Conservation (phyloP, 768 basidiomycete genomes). For the Botryobasidium botryosum region DNA sequence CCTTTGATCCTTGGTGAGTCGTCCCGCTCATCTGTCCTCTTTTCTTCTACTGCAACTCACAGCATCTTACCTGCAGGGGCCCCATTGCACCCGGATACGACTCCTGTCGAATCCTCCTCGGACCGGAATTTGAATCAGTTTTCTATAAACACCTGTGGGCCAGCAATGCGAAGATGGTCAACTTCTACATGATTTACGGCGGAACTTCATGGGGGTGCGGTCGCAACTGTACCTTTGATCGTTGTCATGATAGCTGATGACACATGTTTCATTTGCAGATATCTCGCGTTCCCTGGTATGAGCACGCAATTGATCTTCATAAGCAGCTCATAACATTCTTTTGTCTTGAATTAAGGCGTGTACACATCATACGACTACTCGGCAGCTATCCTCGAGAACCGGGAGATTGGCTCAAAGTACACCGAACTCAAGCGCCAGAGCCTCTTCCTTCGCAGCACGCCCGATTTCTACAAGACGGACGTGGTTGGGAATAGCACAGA, state of each 20-base stretch:
- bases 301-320: too few relatives aligned
- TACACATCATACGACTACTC: conserved; percentile 64
- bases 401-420: conserved; percentile 44
- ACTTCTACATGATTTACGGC: conserved; percentile 61
- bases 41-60: too few relatives aligned
- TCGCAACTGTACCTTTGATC: too few relatives aligned
- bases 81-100: conserved; percentile 25
- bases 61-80: conserved; percentile 1
- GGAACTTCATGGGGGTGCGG: conserved; percentile 88
- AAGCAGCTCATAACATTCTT: conserved; percentile 12
- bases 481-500: conserved; percentile 39
- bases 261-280: too few relatives aligned
- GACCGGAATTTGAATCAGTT: conserved; percentile 58
- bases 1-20: conserved; percentile 55
- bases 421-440: conserved; percentile 64
- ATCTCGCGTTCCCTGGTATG: conserved; percentile 62
- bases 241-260: too few relatives aligned
- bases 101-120: conserved; percentile 47
- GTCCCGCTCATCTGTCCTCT: too few relatives aligned
- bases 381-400: conserved; percentile 34
- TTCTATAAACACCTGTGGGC: conserved; percentile 70
- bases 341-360: not conserved
- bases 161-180: conserved; percentile 63
- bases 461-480: conserved; percentile 65
- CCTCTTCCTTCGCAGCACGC: conserved; percentile 62